These are phyloP conservation scores for Mycocentrospora acerina DNA, from an alignment of 2,329 filamentous ascomycete species.

Conservation along the genomic window DNA sequence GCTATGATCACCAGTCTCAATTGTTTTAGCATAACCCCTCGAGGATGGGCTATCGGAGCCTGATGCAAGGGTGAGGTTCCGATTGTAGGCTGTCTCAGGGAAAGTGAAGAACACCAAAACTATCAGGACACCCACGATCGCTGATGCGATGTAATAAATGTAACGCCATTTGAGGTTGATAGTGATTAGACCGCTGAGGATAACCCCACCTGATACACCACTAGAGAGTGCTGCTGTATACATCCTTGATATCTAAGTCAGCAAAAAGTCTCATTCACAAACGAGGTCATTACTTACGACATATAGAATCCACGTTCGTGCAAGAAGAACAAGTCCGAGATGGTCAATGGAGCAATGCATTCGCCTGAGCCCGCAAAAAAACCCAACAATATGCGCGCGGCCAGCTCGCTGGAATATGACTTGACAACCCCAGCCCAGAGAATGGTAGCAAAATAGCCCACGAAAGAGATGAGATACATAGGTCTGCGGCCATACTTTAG, in stretches of 20 bases:
- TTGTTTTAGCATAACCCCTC: too few species aligned
- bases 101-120: slow-evolving; percentile 56
- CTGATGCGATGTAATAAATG: slow-evolving; percentile 55
- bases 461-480: slow-evolving; percentile 52
- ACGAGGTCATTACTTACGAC: slow-evolving; percentile 12
- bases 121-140: slow-evolving; percentile 52
- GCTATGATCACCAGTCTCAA: too few species aligned
- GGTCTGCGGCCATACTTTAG: slow-evolving; percentile 52
- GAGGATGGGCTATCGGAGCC: too few species aligned
- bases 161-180: slow-evolving; percentile 53
- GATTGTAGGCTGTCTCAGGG: slow-evolving; percentile 58
- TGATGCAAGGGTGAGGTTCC: too few species aligned
- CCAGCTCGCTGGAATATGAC: slow-evolving; percentile 63
- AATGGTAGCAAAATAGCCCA: slow-evolving; percentile 51
- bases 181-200: slow-evolving; percentile 48
- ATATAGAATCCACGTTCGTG: slow-evolving; percentile 63
- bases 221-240: slow-evolving; percentile 27
- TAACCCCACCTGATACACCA: slow-evolving; percentile 32
- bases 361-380: slow-evolving; percentile 62
- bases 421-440: slow-evolving; percentile 60
- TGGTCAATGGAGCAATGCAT: slow-evolving; percentile 61
- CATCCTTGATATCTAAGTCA: too few species aligned
- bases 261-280: too few species aligned
- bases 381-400: slow-evolving; percentile 60
- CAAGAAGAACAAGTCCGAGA: slow-evolving; percentile 64